Evolutionary conservation across 148 eudicot genomes (phyloP).

Genomic region (Rheum nobile): DNA sequence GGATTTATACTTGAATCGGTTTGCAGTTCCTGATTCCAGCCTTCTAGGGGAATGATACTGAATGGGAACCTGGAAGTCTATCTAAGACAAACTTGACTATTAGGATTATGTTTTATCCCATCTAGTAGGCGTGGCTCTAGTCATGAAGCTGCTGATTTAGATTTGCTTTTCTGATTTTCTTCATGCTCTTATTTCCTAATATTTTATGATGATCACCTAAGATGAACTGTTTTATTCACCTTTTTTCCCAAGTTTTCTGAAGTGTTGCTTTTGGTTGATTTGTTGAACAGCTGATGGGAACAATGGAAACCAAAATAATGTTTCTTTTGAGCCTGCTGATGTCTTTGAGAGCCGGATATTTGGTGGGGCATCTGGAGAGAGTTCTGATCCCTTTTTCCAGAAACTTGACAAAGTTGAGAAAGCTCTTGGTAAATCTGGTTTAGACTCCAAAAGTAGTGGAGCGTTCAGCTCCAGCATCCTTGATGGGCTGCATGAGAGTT

Average conservation of each 20-base stretch:
- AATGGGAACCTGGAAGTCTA: too few species aligned
- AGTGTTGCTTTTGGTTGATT: conserved; percentile 3
- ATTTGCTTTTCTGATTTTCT: too few species aligned
- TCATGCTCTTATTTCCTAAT: background rate
- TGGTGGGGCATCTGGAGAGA: conserved; percentile 19
- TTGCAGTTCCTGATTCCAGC: too few species aligned
- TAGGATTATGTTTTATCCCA: too few species aligned
- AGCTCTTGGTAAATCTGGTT: conserved; percentile 15
- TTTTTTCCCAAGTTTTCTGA: background rate
- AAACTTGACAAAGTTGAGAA: conserved; percentile 35
- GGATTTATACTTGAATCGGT: background rate
- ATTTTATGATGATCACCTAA: background rate
- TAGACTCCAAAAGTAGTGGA: conserved; percentile 16
- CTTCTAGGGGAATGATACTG: too few species aligned
- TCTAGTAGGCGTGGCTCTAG: too few species aligned
- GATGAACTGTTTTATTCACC: background rate
- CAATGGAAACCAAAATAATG: conserved; percentile 17
- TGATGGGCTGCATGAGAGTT: conserved; percentile 39
- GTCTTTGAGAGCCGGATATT: conserved; percentile 45
- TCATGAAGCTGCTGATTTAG: too few species aligned
- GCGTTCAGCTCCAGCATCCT: conserved; percentile 14
- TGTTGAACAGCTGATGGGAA: conserved; percentile 18
- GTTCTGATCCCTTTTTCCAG: conserved; percentile 30
- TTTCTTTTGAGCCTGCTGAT: conserved; percentile 35
- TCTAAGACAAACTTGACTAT: too few species aligned